These are phyloP conservation scores for Rhodofomes roseus DNA, from an alignment of 1,284 basidiomycete species.

Conservation along the genomic window DNA sequence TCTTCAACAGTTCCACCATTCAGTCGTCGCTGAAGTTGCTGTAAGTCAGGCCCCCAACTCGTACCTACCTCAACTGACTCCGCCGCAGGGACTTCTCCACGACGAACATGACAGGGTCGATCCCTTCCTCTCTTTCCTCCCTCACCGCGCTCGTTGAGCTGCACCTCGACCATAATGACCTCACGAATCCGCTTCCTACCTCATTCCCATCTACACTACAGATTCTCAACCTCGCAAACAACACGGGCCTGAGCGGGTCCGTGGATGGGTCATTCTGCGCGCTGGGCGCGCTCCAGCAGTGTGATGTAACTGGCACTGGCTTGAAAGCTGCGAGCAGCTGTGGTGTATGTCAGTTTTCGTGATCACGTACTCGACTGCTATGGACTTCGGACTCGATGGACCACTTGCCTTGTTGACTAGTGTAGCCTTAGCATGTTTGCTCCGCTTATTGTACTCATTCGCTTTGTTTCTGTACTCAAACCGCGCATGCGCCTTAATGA, in stretches of 20 bases:
- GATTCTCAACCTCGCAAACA: conserved; percentile 26
- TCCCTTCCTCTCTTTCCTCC: conserved; percentile 26
- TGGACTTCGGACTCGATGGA: not conserved
- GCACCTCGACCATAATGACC: conserved; percentile 28
- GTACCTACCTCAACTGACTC: not conserved
- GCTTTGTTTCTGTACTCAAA: not conserved
- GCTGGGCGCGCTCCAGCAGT: conserved; percentile 24
- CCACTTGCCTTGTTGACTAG: not conserved
- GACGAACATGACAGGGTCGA: conserved; percentile 24
- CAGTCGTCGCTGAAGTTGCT: conserved; percentile 34
- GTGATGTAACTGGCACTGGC: conserved; percentile 29
- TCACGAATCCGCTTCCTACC: conserved; percentile 23
- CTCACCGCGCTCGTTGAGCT: conserved; percentile 27
- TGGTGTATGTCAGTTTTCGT: conserved; percentile 22
- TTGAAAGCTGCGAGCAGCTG: conserved; percentile 24
- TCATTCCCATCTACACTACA: conserved; percentile 27
- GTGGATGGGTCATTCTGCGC: conserved; percentile 27
- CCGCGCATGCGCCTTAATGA: not conserved
- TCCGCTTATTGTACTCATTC: not conserved
- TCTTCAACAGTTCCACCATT: conserved; percentile 33
- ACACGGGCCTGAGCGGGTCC: conserved; percentile 24
- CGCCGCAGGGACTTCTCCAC: conserved; percentile 27
- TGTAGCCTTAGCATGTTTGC: not conserved
- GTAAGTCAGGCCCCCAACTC: conserved; percentile 17
- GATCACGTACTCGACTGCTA: not conserved